Percentiles rank a stretch among this genome's conserved stretches.
These are phyloP conservation scores for Trichosporon sp. DNA, from an alignment of 1,284 basidiomycete genomes.

Conservation along the genomic window DNA sequence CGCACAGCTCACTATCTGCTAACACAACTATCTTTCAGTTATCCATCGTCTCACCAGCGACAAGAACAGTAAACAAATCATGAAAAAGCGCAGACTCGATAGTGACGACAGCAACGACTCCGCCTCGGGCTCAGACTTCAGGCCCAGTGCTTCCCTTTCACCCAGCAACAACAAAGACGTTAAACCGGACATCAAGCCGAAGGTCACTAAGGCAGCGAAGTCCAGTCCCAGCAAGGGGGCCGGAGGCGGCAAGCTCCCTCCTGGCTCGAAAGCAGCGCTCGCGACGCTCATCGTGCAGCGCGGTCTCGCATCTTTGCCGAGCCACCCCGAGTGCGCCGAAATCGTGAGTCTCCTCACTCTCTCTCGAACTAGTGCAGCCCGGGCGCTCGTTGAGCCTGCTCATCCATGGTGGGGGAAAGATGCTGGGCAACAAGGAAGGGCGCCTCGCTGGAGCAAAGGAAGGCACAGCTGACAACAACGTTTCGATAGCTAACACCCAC, in stretches of 20 bases:
- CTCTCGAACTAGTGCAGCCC: no score
- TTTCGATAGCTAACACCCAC: not conserved
- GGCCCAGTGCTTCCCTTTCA: not conserved
- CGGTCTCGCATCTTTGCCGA: not conserved
- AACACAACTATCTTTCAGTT: no score
- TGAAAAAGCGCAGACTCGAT: not conserved
- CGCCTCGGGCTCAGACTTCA: not conserved
- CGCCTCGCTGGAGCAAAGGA: no score
- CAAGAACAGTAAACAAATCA: not conserved
- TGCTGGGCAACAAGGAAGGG: not conserved
- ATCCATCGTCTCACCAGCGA: no score
- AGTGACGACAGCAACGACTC: not conserved
- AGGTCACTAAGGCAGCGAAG: not conserved
- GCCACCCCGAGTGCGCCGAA: not conserved
- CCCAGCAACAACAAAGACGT: not conserved
- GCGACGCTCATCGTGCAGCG: not conserved
- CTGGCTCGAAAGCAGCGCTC: not conserved
- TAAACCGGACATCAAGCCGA: not conserved
- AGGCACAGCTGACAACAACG: not conserved
- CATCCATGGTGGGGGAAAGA: not conserved
- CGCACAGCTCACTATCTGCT: not conserved
- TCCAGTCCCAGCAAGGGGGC: not conserved
- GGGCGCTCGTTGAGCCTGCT: no score
- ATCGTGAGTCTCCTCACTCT: not conserved
- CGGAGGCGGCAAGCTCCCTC: not conserved